A percentile compares a stretch with the other conserved stretches of the same genome.
Conservation (phyloP, 2,329 filamentous ascomycete genomes). For the Myriosclerotinia curreyana region DNA sequence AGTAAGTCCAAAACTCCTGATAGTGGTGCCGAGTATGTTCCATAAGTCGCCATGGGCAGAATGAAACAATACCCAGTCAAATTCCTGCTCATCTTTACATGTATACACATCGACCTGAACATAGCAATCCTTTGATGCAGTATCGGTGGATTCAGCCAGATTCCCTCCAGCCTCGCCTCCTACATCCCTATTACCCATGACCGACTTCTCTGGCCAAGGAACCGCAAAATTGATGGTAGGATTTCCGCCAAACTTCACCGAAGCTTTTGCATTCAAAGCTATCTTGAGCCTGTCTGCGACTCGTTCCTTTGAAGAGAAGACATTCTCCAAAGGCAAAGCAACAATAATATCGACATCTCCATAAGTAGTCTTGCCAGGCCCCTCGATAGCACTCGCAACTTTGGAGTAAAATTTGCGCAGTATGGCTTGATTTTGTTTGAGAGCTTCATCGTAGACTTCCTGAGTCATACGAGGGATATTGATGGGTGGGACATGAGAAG, state of each 20-base stretch:
- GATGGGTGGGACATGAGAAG: constrained; percentile 46
- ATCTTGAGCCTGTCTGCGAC: constrained; percentile 39
- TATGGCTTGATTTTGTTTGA: constrained; percentile 45
- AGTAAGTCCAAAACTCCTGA: constrained; percentile 64
- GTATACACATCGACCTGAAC: constrained; percentile 70
- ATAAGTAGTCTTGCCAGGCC: constrained; percentile 62
- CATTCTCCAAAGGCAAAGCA: constrained; percentile 36
- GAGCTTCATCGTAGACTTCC: constrained; percentile 54
- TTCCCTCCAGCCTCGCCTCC: background rate
- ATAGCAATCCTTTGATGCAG: constrained; percentile 38
- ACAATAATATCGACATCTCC: constrained; percentile 75
- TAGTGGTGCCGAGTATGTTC: constrained; percentile 61
- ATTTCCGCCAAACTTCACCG: constrained; percentile 36
- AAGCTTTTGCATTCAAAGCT: constrained; percentile 47
- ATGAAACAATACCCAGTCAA: constrained; percentile 65
- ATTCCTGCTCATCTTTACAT: constrained; percentile 43
- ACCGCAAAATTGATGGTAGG: constrained; percentile 53
- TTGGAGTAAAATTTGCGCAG: constrained; percentile 52
- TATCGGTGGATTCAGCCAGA: background rate
- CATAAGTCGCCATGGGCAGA: constrained; percentile 70
- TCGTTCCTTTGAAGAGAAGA: constrained; percentile 19
- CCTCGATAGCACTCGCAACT: constrained; percentile 63
- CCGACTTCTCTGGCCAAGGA: constrained; percentile 46
- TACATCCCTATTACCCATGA: background rate
- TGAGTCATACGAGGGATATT: constrained; percentile 64